A percentile compares a stretch with the other conserved stretches of the same genome.
phyloP scores from a whole-genome alignment of 176 grass and related monocot genomes.

The Luzula sylvatica region DNA sequence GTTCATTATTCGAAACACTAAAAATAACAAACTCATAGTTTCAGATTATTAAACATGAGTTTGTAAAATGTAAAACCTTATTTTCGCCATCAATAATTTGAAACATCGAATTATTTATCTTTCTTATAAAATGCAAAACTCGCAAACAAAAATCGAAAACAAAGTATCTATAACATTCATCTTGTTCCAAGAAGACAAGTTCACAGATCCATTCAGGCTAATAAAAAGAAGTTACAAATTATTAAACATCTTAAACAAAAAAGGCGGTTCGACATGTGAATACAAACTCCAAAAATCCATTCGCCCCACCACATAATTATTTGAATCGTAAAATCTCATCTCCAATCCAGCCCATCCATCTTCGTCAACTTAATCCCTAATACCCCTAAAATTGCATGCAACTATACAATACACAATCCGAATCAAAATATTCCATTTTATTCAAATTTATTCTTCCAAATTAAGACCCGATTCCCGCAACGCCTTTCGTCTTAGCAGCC shows the following conservation, averaged over 20 bases:
- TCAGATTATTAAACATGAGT: too few relatives aligned
- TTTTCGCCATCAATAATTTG: too few relatives aligned
- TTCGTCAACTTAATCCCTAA: slow-evolving; percentile 4
- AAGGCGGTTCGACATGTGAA: slow-evolving; percentile 7
- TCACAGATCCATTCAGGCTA: slow-evolving; percentile 11
- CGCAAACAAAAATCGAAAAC: too few relatives aligned
- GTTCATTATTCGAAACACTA: too few relatives aligned
- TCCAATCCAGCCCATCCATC: neutral
- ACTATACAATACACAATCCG: slow-evolving; percentile 10
- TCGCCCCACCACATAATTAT: slow-evolving; percentile 1
- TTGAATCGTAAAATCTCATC: slow-evolving; percentile 1
- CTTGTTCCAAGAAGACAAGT: neutral
- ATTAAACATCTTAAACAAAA: slow-evolving; percentile 15
- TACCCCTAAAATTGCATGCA: neutral
- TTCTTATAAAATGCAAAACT: too few relatives aligned
- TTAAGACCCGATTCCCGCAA: slow-evolving; percentile 64
- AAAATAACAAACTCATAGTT: too few relatives aligned
- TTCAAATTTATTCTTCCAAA: too few relatives aligned
- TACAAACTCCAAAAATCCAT: slow-evolving; percentile 12
- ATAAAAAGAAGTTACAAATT: slow-evolving; percentile 19
- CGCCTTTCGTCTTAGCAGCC: slow-evolving; percentile 59
- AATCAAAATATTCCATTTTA: slow-evolving; percentile 6
- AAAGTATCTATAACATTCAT: too few relatives aligned
- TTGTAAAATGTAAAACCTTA: too few relatives aligned
- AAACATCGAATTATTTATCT: too few relatives aligned